These are phyloP conservation scores for Emergomyces pasteurianus DNA, from an alignment of 2,329 filamentous ascomycete genomes.

Conservation along the genomic window DNA sequence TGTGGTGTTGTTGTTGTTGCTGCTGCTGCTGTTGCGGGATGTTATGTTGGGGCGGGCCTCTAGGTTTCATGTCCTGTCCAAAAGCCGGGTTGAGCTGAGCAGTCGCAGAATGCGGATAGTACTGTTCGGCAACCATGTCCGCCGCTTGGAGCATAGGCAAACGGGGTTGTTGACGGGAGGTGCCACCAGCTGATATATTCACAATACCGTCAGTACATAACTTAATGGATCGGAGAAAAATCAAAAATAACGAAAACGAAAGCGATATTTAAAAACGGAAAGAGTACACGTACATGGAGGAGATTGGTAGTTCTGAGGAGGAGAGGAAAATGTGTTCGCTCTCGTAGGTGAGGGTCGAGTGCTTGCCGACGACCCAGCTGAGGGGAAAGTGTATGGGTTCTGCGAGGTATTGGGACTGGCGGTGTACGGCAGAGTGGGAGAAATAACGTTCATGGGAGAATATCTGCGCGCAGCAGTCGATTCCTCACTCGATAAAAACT, in stretches of 20 bases:
- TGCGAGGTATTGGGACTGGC: slow-evolving; percentile 47
- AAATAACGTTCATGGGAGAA: slow-evolving; percentile 86
- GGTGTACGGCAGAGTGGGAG: slow-evolving; percentile 68
- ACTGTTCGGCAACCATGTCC: slow-evolving; percentile 55
- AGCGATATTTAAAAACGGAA: not conserved
- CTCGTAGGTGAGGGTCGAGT: slow-evolving; percentile 69
- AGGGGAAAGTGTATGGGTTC: slow-evolving; percentile 44
- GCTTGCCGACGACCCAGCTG: slow-evolving; percentile 31
- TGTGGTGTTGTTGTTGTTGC: slow-evolving; percentile 24
- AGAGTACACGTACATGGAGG: slow-evolving; percentile 39
- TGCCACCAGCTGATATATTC: slow-evolving; percentile 10
- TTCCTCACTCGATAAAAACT: slow-evolving; percentile 60
- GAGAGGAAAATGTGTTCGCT: slow-evolving; percentile 45
- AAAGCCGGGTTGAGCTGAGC: slow-evolving; percentile 59
- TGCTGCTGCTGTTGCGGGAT: slow-evolving; percentile 28
- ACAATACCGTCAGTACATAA: not conserved
- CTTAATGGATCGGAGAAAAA: not conserved
- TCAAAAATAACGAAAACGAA: not conserved
- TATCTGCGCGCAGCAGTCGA: slow-evolving; percentile 82
- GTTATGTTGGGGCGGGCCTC: slow-evolving; percentile 36
- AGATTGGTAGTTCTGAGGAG: slow-evolving; percentile 47
- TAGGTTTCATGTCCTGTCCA: slow-evolving; percentile 40
- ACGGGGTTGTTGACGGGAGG: slow-evolving; percentile 46
- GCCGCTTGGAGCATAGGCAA: slow-evolving; percentile 61
- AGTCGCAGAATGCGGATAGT: slow-evolving; percentile 59